These are phyloP conservation scores for Blepharisma stoltei DNA, from an alignment of 73 alveolate genomes.

Conservation along the genomic window DNA sequence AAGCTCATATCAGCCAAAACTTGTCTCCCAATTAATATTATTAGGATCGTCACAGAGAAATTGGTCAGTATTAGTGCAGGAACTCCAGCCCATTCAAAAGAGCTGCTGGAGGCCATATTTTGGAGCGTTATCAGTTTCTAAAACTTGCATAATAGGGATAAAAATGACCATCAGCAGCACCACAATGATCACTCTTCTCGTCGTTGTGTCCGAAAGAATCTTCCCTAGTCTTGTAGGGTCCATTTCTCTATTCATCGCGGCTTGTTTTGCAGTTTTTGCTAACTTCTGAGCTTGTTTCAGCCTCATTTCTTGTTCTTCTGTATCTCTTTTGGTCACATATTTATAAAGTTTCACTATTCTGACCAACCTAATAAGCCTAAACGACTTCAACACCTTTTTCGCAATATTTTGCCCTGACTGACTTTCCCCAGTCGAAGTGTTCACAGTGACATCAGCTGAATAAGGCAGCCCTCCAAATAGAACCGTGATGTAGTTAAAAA, in stretches of 20 bases:
- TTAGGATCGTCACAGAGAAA: conserved; percentile 34
- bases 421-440: conserved; percentile 37
- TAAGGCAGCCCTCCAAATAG: conserved; percentile 33
- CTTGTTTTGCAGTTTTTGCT: conserved; percentile 68
- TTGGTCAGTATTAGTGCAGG: conserved; percentile 34
- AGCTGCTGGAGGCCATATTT: conserved; percentile 59
- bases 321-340: conserved; percentile 63
- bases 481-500: conserved; percentile 29
- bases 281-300: conserved; percentile 57
- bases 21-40: conserved; percentile 34
- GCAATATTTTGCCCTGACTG: background rate
- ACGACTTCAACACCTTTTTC: conserved; percentile 1
- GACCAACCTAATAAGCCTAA: conserved; percentile 71
- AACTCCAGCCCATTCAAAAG: conserved; percentile 68
- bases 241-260: conserved; percentile 63
- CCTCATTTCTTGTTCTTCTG: conserved; percentile 75
- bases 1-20: conserved; percentile 57
- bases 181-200: conserved; percentile 88
- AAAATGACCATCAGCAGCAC: conserved; percentile 83
- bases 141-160: conserved; percentile 64
- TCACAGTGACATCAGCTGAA: conserved; percentile 44
- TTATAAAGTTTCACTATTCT: conserved; percentile 77
- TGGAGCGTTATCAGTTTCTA: conserved; percentile 28
- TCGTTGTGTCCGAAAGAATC: conserved; percentile 78
- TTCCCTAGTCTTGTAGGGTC: conserved; percentile 73